Conservation (phyloP, 2,329 filamentous ascomycete species). For the Colletotrichum echinochloae region DNA sequence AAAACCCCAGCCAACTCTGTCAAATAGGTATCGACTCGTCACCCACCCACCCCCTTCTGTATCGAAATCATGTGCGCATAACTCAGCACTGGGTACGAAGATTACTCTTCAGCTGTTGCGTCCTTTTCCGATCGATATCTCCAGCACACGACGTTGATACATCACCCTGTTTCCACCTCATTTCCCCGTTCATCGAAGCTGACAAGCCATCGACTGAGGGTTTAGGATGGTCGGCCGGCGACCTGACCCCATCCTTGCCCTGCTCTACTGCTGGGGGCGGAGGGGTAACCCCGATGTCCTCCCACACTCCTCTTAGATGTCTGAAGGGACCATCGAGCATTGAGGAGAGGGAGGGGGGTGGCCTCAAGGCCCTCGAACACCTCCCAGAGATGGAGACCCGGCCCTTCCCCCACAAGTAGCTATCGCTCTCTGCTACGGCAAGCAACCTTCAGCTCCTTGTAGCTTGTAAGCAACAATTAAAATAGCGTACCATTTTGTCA, state of each 20-base stretch:
- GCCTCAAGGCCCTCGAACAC: conserved; percentile 16
- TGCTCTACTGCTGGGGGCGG: background rate
- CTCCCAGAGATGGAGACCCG: conserved; percentile 12
- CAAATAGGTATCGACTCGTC: conserved; percentile 10
- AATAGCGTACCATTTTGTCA: conserved; percentile 35
- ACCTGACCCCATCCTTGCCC: conserved; percentile 34
- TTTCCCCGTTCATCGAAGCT: conserved; percentile 20
- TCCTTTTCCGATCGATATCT: conserved; percentile 3
- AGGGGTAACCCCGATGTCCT: conserved; percentile 28
- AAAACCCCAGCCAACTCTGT: conserved; percentile 7
- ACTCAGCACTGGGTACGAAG: conserved; percentile 5
- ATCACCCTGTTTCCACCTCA: background rate
- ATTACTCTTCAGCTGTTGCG: background rate
- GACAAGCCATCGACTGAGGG: conserved; percentile 33
- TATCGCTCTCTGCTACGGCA: conserved; percentile 3
- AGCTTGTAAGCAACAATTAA: conserved; percentile 24
- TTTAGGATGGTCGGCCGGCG: conserved; percentile 25
- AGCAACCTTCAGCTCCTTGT: conserved; percentile 7
- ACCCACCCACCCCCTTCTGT: background rate
- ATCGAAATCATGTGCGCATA: conserved; percentile 24
- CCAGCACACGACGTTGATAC: conserved; percentile 9
- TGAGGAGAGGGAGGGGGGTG: conserved; percentile 23
- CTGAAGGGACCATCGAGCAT: conserved; percentile 10
- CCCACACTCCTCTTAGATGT: conserved; percentile 22
- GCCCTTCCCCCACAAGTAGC: conserved; percentile 1